phyloP scores from a whole-genome alignment of 768 basidiomycete species.

The Chalciporus chontae region DNA sequence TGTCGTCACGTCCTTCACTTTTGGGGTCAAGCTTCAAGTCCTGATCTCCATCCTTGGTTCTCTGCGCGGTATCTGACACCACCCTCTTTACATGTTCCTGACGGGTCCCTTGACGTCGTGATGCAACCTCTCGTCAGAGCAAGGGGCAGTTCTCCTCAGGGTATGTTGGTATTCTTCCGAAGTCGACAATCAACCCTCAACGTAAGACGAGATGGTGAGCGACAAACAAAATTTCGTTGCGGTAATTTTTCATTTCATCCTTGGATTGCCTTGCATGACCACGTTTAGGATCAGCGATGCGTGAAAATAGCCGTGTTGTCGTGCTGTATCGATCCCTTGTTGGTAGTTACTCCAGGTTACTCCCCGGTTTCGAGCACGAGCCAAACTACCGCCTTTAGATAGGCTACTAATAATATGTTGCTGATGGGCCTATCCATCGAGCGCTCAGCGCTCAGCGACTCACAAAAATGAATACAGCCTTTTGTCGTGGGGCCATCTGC shows the following conservation, averaged over 20 bases:
- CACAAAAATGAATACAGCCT: neutral
- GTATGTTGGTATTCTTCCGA: neutral
- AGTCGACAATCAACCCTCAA: constrained; percentile 1
- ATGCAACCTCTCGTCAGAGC: constrained; percentile 12
- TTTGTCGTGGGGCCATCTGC: constrained; percentile 11
- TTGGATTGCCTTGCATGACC: neutral
- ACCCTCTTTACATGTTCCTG: constrained; percentile 24
- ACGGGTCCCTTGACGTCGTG: constrained; percentile 16
- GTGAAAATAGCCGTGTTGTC: neutral
- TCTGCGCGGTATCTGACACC: constrained; percentile 33
- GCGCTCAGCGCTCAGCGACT: constrained; percentile 6
- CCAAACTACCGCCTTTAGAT: neutral
- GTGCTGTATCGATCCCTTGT: neutral
- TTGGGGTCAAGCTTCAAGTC: too few relatives aligned
- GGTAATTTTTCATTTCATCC: neutral
- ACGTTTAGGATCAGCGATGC: neutral
- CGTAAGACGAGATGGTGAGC: constrained; percentile 10
- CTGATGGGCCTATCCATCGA: constrained; percentile 5
- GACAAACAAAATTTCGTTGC: neutral
- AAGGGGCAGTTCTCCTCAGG: constrained; percentile 19
- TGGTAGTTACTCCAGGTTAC: neutral
- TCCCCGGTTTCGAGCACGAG: constrained; percentile 1
- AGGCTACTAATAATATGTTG: constrained; percentile 12
- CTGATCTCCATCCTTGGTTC: constrained; percentile 6
- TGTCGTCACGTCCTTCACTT: constrained; percentile 14